Evolutionary conservation across 78 protist genomes (phyloP).

Genomic region (Guillardia theta): DNA sequence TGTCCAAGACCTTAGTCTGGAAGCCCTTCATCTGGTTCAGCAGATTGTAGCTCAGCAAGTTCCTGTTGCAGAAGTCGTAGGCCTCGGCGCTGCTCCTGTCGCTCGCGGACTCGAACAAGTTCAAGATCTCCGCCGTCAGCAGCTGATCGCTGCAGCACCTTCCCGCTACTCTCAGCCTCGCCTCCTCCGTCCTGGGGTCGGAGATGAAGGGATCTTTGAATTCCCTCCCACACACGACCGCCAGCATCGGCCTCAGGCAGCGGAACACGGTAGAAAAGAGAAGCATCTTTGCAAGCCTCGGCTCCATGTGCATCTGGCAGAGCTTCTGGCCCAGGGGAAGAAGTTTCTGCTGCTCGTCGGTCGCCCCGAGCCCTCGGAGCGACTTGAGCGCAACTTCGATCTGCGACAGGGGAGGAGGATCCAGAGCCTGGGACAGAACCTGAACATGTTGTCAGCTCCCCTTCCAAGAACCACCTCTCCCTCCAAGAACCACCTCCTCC

Average conservation of each 20-base stretch:
- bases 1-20: no score
- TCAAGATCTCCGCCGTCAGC: not conserved
- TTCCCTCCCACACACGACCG: not conserved
- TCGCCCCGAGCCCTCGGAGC: not conserved
- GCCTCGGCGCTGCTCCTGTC: no score
- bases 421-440: no score
- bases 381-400: not conserved
- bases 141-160: not conserved
- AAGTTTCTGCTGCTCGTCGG: not conserved
- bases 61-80: no score
- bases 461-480: constrained; percentile 51
- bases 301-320: constrained; percentile 4
- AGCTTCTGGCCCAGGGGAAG: not conserved
- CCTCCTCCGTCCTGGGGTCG: not conserved
- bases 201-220: not conserved
- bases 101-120: not conserved
- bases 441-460: constrained; percentile 67
- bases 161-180: not conserved
- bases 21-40: no score
- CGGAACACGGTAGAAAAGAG: not conserved
- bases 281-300: constrained; percentile 28
- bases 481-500: not conserved
- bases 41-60: no score
- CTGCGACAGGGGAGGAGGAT: constrained; percentile 49
- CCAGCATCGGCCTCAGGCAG: constrained; percentile 81